A percentile compares a stretch with the other conserved stretches of the same genome.
Evolutionary conservation across 306 rosid species (phyloP).

Genomic region (Delonix regia): DNA sequence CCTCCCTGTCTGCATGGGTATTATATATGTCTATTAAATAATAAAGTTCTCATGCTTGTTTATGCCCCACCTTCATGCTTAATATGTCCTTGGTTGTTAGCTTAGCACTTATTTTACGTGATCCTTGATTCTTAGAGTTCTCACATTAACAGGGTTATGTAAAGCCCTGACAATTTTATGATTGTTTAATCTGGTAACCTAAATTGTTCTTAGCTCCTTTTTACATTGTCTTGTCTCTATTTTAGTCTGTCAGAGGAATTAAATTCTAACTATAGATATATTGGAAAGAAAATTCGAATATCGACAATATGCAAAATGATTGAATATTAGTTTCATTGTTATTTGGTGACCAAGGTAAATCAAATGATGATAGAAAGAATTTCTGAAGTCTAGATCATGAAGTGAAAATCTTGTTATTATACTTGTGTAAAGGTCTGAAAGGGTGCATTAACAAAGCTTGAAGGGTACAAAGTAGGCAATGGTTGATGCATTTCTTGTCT

Average conservation of each 20-base stretch:
- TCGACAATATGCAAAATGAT: not conserved
- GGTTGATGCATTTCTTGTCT: not conserved
- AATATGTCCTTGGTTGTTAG: conserved; percentile 8
- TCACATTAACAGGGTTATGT: not conserved
- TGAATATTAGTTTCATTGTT: not conserved
- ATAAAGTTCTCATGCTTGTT: conserved; percentile 9
- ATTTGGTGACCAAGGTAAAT: not conserved
- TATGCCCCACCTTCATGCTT: conserved; percentile 8
- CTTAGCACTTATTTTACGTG: not conserved
- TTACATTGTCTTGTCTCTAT: not conserved
- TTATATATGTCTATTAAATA: conserved; percentile 1
- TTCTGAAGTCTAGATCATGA: not conserved
- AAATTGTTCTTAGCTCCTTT: not conserved
- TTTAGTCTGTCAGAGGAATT: not conserved
- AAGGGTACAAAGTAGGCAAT: not conserved
- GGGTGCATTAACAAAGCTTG: not conserved
- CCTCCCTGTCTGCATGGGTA: conserved; percentile 6
- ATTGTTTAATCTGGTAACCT: not conserved
- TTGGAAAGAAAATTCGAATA: not conserved
- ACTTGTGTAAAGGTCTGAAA: not conserved
- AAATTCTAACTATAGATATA: not conserved
- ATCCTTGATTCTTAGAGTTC: conserved; percentile 19
- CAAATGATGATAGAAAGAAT: not conserved
- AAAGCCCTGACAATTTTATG: conserved; percentile 1
- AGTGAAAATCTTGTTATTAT: not conserved